Conservation (phyloP, 371 early-diverging fungal species). For the Gilbertella persicaria region DNA sequence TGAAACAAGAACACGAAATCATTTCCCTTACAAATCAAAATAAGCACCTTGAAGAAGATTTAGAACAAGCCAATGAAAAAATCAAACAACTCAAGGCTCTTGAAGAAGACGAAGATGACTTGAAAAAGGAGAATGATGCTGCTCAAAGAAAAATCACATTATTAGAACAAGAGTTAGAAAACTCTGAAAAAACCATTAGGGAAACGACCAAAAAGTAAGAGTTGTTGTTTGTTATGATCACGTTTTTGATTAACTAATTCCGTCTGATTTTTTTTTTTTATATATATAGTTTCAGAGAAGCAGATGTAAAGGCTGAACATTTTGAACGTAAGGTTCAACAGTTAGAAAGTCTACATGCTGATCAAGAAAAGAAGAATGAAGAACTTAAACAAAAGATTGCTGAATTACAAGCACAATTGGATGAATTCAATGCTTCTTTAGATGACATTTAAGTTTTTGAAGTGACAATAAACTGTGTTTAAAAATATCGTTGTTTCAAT, state of each 20-base stretch:
- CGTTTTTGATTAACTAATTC: too few relatives aligned
- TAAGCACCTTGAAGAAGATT: constrained; percentile 61
- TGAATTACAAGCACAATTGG: constrained; percentile 65
- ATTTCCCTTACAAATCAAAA: constrained; percentile 69
- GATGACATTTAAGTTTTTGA: constrained; percentile 69
- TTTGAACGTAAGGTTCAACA: constrained; percentile 78
- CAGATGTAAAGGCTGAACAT: constrained; percentile 81
- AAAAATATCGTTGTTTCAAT: not conserved
- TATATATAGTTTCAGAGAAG: constrained; percentile 63
- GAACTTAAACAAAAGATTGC: constrained; percentile 62
- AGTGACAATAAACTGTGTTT: too few relatives aligned
- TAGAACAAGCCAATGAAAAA: constrained; percentile 63
- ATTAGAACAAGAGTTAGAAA: constrained; percentile 71
- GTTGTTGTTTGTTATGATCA: not conserved
- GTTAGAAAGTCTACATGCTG: constrained; percentile 60
- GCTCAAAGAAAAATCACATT: constrained; percentile 63
- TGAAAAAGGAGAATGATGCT: constrained; percentile 67
- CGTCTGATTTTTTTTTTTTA: not conserved
- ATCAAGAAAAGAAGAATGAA: constrained; percentile 65
- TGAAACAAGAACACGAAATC: constrained; percentile 72
- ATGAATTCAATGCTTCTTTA: constrained; percentile 67
- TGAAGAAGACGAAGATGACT: constrained; percentile 63
- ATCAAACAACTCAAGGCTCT: constrained; percentile 60
- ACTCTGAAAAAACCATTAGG: constrained; percentile 64
- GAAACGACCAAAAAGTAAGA: constrained; percentile 74